Conservation (phyloP, 208 protist species). For the Leishmania gerbilli region DNA sequence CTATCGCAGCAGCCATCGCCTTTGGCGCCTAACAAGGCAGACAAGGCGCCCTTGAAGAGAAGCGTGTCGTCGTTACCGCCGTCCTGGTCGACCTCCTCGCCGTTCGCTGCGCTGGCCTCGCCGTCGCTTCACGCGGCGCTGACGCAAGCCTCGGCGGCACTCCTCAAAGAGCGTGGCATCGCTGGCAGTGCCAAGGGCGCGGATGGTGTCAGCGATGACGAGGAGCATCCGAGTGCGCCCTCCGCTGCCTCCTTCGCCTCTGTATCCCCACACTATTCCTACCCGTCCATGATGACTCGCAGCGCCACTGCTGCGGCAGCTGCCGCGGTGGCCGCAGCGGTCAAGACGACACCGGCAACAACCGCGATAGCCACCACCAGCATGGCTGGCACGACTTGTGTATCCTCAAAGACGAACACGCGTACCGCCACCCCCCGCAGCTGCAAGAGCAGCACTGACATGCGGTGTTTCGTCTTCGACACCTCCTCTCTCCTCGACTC, state of each 20-base stretch:
- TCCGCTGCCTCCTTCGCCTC: background rate
- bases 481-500: slow-evolving; percentile 68
- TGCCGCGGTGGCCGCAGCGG: background rate
- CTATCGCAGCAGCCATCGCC: background rate
- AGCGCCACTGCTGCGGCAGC: slow-evolving; percentile 2
- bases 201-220: background rate
- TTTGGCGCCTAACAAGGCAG: background rate
- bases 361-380: background rate
- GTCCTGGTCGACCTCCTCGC: slow-evolving; percentile 26
- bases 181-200: background rate
- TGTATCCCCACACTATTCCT: background rate
- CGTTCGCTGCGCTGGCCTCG: slow-evolving; percentile 24
- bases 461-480: slow-evolving; percentile 70
- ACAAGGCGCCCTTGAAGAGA: background rate
- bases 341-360: background rate
- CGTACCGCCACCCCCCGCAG: background rate
- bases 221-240: too few relatives aligned
- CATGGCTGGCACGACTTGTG: background rate
- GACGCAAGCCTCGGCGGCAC: background rate
- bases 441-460: background rate
- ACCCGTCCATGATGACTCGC: slow-evolving; percentile 6
- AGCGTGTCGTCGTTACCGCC: slow-evolving; percentile 7
- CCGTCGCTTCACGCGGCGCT: slow-evolving; percentile 15
- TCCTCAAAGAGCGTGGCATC: background rate
- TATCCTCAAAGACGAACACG: background rate